These are phyloP conservation scores for Apiospora pterosperma DNA, from an alignment of 2,329 filamentous ascomycete genomes.

Conservation along the genomic window DNA sequence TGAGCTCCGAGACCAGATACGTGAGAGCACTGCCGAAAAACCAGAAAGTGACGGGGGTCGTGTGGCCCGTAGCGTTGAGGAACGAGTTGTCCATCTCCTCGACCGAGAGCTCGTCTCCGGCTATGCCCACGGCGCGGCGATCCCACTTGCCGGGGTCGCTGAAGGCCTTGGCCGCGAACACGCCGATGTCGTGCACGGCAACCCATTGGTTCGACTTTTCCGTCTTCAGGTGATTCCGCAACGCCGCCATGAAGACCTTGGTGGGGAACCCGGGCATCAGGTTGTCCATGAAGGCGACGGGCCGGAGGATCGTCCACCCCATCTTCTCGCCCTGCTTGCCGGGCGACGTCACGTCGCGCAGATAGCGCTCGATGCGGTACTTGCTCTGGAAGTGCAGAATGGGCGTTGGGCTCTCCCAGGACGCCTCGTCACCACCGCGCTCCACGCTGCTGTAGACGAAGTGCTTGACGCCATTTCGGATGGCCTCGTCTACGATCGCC, in stretches of 20 bases:
- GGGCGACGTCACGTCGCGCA: slow-evolving; percentile 41
- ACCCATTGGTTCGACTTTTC: slow-evolving; percentile 37
- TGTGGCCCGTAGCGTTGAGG: slow-evolving; percentile 22
- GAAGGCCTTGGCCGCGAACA: slow-evolving; percentile 42
- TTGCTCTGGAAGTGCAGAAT: slow-evolving; percentile 63
- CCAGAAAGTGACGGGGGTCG: slow-evolving; percentile 23
- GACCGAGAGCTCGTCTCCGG: slow-evolving; percentile 38
- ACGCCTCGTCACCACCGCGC: slow-evolving; percentile 51
- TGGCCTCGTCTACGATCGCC: slow-evolving; percentile 52
- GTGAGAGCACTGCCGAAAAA: slow-evolving; percentile 28
- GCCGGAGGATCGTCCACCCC: slow-evolving; percentile 60
- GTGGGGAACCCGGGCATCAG: slow-evolving; percentile 29
- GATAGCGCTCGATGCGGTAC: slow-evolving; percentile 57
- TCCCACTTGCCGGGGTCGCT: slow-evolving; percentile 32
- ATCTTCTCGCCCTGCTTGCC: slow-evolving; percentile 36
- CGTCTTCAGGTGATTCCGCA: slow-evolving; percentile 26
- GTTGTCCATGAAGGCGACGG: slow-evolving; percentile 62
- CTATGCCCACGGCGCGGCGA: slow-evolving; percentile 28
- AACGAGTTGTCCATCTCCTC: slow-evolving; percentile 25
- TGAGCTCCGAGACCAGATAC: slow-evolving; percentile 25
- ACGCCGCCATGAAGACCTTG: slow-evolving; percentile 32
- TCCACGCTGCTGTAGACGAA: slow-evolving; percentile 65
- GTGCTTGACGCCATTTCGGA: slow-evolving; percentile 52
- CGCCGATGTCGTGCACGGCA: slow-evolving; percentile 40
- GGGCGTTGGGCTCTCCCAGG: slow-evolving; percentile 48